Conservation (phyloP, 139 green algal species). For the Chlorella sp. region DNA sequence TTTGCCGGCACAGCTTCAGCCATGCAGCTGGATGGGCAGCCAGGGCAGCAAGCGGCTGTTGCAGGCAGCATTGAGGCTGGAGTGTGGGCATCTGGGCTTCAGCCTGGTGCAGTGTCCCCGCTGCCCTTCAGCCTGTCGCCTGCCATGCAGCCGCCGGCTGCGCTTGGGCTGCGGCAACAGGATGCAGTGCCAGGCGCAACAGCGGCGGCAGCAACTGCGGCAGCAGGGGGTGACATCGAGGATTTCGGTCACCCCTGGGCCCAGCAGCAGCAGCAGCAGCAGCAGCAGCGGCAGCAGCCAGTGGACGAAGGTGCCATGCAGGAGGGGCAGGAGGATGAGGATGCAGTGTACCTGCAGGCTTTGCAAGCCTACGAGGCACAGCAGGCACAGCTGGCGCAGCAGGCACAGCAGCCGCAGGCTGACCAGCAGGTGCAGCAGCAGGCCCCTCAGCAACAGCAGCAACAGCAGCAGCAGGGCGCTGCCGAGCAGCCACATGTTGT, state of each 20-base stretch:
- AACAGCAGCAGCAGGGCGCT: neutral
- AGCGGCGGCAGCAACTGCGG: neutral
- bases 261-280: neutral
- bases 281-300: neutral
- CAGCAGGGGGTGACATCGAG: slow-evolving; percentile 3
- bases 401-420: slow-evolving; percentile 13
- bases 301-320: neutral
- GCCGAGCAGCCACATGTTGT: slow-evolving; percentile 10
- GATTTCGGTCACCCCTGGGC: neutral
- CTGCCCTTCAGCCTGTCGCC: slow-evolving; percentile 7
- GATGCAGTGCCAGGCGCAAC: neutral
- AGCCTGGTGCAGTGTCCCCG: neutral
- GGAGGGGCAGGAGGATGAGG: slow-evolving; percentile 22
- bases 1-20: no score
- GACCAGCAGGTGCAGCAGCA: slow-evolving; percentile 17
- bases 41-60: no score
- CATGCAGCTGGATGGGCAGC: neutral
- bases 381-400: slow-evolving; percentile 37
- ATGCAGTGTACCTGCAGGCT: slow-evolving; percentile 29
- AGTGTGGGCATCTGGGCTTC: no score
- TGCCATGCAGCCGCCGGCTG: neutral
- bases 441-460: neutral
- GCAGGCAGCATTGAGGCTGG: no score
- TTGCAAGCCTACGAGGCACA: slow-evolving; percentile 3
- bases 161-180: neutral